phyloP scores from a whole-genome alignment of 2,329 filamentous ascomycete species.

The Colletotrichum limetticola region DNA sequence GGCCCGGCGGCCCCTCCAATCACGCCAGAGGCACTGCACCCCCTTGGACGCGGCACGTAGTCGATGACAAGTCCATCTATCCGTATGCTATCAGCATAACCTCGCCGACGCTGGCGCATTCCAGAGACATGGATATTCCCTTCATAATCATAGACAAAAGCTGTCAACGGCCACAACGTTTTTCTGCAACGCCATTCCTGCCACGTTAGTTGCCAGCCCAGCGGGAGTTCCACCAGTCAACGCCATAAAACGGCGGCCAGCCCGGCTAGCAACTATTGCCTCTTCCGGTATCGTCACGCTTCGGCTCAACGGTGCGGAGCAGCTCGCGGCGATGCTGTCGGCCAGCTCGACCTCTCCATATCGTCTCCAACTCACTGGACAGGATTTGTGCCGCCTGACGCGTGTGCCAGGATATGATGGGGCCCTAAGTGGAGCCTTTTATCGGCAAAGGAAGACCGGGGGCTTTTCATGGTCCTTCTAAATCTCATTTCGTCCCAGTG shows the following conservation, averaged over 20 bases:
- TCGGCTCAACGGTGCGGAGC: not conserved
- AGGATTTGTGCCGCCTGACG: conserved; percentile 12
- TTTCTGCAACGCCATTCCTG: conserved; percentile 7
- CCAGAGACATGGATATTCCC: conserved; percentile 6
- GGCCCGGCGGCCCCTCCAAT: conserved; percentile 19
- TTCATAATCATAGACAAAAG: not conserved
- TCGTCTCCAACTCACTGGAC: conserved; percentile 1
- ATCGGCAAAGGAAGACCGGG: conserved; percentile 15
- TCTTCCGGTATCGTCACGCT: conserved; percentile 1
- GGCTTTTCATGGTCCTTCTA: not conserved
- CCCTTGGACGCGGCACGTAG: not conserved
- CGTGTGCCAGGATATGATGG: not conserved
- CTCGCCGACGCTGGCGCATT: conserved; percentile 5
- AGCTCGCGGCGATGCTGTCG: not conserved
- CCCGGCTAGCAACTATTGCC: conserved; percentile 6
- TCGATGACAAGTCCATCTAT: conserved; percentile 21
- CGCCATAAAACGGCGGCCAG: conserved; percentile 20
- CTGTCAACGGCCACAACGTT: conserved; percentile 1
- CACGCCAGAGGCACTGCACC: not conserved
- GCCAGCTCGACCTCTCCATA: not conserved
- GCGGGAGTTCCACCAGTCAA: conserved; percentile 8
- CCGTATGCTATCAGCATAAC: conserved; percentile 1
- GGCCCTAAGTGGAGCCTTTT: not conserved
- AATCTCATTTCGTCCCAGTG: conserved; percentile 6
- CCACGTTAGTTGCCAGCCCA: conserved; percentile 15